Base-by-base conservation (phyloP, 1,284 basidiomycete species). In the Leccinum pallidistipes region DNA sequence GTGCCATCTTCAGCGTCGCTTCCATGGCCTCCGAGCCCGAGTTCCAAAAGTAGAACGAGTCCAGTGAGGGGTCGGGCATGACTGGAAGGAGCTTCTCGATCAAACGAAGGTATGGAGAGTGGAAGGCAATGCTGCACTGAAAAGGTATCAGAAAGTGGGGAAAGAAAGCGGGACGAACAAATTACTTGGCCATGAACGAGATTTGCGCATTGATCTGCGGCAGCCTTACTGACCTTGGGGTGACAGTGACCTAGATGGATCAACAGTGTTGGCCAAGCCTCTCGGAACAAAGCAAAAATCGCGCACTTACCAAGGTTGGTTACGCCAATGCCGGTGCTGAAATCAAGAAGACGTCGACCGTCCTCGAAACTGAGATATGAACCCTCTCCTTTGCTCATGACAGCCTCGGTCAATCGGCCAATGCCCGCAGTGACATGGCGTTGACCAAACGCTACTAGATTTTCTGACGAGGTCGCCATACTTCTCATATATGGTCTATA, bases 11-110 rank as follows among this genome's bases (percentile, higher is more conserved):
- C 62, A 95, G 74, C 2, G 90, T 81, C 1, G 87, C 92, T 77
- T 97, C 93, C 45, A 95, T 84, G 0, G 94, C 95, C 73, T 97
- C 95, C 3, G 93, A 90, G 14, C 94, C 95, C 5, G 94, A 97
- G 80, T 95, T 98, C 91, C 92, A 94, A 77, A 96, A 92, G 83
- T 94, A 97, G 83, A 98, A 96, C 18, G 93, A 93, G 76, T 96
- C 91, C 50, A 98, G 83, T 3, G 94, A 95, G 0, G 87, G 81
- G 76, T 97, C 81, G 1, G 95, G 94, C 86, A 95, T 91, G 65
- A 91, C 77, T 1, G 92, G 90, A n/a, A 93, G 76, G 8, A 95
- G 81, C 62, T 82, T 83, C 71, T 93, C 83, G 66, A 94, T 88
- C 65, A 95, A 86, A 56, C 85, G 79, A 21, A 94, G 80, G 74